Evolutionary conservation across 2,329 filamentous ascomycete species (phyloP).

Genomic region (Beauveria sp.): DNA sequence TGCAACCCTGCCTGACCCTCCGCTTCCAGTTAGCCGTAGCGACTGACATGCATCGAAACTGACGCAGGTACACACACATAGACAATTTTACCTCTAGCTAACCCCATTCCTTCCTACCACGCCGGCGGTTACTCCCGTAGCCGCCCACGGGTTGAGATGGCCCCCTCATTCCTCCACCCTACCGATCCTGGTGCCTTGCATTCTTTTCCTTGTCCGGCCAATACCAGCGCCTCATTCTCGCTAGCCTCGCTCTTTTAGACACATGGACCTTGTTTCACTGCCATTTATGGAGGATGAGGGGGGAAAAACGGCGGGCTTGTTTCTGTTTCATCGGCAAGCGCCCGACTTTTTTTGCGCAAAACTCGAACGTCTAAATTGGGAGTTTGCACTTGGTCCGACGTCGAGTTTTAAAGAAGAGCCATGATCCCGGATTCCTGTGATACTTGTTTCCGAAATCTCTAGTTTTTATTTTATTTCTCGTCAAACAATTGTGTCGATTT

Average conservation of each 20-base stretch:
- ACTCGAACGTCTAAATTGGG: background rate
- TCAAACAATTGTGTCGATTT: background rate
- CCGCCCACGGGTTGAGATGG: background rate
- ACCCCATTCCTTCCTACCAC: background rate
- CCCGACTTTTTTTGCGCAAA: background rate
- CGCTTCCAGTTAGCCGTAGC: too few species aligned
- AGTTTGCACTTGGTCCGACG: background rate
- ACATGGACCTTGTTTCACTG: slow-evolving; percentile 8
- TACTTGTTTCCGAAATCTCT: background rate
- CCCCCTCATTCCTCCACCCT: background rate
- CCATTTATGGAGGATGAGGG: background rate
- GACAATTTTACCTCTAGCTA: background rate
- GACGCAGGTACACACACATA: background rate
- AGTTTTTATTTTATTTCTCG: background rate
- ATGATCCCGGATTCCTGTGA: background rate
- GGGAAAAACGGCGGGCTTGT: background rate
- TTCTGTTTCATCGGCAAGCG: slow-evolving; percentile 10
- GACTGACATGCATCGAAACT: background rate
- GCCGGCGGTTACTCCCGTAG: background rate
- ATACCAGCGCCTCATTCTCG: background rate
- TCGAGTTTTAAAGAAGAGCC: background rate
- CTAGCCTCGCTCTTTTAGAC: background rate
- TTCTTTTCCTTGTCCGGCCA: background rate
- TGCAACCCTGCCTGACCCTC: too few species aligned
- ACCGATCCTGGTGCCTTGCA: background rate